Evolutionary conservation across 192 early-diverging fungal genomes (phyloP), one percentile per base, ranked within the genome.

Genomic region (Coemansia sp.): DNA sequence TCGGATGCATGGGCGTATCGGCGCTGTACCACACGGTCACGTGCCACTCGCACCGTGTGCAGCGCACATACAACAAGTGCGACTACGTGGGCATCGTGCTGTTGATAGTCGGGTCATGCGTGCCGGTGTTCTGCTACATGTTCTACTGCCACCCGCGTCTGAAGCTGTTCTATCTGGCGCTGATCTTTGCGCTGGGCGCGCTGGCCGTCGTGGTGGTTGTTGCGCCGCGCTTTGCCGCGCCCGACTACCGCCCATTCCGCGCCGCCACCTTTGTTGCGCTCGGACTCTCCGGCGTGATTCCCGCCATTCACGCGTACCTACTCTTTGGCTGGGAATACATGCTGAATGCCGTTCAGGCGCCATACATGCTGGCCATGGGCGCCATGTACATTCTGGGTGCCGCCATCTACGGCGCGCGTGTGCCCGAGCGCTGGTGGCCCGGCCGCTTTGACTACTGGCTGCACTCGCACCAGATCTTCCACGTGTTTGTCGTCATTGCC

Each of bases 81-180:
- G 96, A 96, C 76, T 98, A 96, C 85, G 85, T 92, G 19, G 95
- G 95, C 12, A 98, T 97, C 65, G 91, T 93, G 26, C 71, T 87
- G 18, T 82, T 96, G 47, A 95, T 94, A 57, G 86, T 90, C 42
- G 80, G 80, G 0, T 85, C 84, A 22, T 85, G 74, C 61, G 74
- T 77, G 45, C 80, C 84, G 4, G n/a, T 82, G 10, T 63, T 82
- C 57, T 82, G 68, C 74, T 85, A 85, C 74, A 68, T 71, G 49
- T 90, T 92, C 61, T 89, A 86, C 68, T 92, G 90, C 80, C 67
- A 88, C 63, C 75, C 83, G 2, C 62, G 39, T 19, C 76, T 74
- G 19, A 87, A 86, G 72, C 43, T 70, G 16, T 64, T 80, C 45
- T 95, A 92, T 68, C 71, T 88, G 54, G 54, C 76, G 12, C 67